Evolutionary conservation across 176 grass and related monocot genomes (phyloP), one percentile per base, ranked within the genome.

Genomic region (Oryza australiensis): DNA sequence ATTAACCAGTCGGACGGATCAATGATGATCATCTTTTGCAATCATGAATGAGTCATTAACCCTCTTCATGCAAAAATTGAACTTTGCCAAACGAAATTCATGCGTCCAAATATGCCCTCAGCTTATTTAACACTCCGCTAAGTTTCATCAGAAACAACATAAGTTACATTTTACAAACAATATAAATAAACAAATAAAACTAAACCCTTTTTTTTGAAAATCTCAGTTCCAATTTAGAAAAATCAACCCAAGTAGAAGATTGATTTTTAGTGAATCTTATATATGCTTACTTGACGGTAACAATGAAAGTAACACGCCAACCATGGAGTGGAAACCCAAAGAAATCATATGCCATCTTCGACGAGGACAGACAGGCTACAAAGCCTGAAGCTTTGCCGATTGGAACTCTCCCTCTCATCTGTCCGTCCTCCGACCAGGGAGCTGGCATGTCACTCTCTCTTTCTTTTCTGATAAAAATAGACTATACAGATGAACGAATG

Each of bases 321-420:
- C 49, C 62, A 41, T 32, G 46, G 8, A 40, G 46, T 22, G 14
- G 73, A 5, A 46, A 5, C n/a, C 18, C 20, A 45, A 65, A 20
- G 27, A 26, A 77, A 51, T 6, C 64, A 16, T 80, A 16, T 80
- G 38, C 9, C 3, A 68, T 26, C 18, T 41, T n/a, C 41, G 68
- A 73, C 69, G 73, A 30, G 59, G 76, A 80, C 43, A 43, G 8
- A 42, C 26, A 65, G 1, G 68, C 23, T 64, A 12, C 41, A 14
- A 10, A 16, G 14, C 10, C 20, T 13, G 16, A 12, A n/a, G 32
- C 64, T 68, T 12, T 12, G 34, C 26, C 64, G 69, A 37, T 32
- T 16, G 16, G 76, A 80, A 80, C 76, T 53, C 26, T 86, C 67
- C 75, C 75, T 65, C 55, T 79, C 80, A 64, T 78, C 80, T 7